Percentiles rank a stretch among this genome's conserved stretches.
phyloP scores from a whole-genome alignment of 225 moss, liverwort and hornwort genomes.

The Pseudoscleropodium purum region DNA sequence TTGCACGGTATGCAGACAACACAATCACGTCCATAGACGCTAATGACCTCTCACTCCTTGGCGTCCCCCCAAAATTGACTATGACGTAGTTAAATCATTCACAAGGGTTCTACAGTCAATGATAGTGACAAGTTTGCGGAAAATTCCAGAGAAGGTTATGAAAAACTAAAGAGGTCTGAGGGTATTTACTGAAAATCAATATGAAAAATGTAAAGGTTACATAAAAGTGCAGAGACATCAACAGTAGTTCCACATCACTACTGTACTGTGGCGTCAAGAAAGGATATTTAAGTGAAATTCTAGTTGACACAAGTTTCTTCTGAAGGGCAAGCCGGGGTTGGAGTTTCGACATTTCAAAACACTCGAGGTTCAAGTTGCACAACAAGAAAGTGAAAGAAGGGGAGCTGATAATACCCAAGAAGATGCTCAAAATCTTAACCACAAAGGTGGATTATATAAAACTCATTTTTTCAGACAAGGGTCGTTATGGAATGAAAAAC shows the following conservation, averaged over 20 bases:
- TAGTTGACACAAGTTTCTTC: background rate
- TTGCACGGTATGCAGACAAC: background rate
- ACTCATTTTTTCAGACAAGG: background rate
- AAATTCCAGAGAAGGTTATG: background rate
- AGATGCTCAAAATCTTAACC: background rate
- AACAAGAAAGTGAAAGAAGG: background rate
- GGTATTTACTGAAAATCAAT: background rate
- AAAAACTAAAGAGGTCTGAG: background rate
- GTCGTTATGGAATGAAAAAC: background rate
- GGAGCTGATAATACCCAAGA: background rate
- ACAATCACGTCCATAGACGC: background rate
- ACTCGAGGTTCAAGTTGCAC: background rate
- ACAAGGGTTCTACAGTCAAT: background rate
- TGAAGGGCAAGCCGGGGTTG: background rate
- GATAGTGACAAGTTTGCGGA: background rate
- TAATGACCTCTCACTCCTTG: background rate
- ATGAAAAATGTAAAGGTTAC: background rate
- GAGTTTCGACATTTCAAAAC: background rate
- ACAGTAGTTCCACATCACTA: background rate
- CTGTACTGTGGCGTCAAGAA: background rate
- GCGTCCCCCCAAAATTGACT: background rate
- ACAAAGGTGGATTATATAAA: background rate
- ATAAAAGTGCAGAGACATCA: background rate
- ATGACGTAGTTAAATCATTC: background rate
- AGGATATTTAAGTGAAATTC: background rate